phyloP scores from a whole-genome alignment of 2,329 filamentous ascomycete genomes.

The Trichoderma gracile region DNA sequence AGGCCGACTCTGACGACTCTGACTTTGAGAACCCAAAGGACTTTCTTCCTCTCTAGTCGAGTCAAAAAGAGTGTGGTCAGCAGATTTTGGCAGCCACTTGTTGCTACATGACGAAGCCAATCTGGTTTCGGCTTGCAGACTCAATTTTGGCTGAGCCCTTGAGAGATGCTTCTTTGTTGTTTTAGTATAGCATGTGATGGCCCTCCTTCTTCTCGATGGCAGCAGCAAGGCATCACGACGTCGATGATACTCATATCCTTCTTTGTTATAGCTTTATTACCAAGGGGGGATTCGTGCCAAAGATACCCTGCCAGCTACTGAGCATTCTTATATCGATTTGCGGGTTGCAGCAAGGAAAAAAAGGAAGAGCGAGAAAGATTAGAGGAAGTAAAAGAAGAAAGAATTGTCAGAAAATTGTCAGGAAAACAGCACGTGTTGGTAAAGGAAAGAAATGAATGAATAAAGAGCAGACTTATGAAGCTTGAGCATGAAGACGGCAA shows the following conservation, averaged over 20 bases:
- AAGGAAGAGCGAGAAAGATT: background rate
- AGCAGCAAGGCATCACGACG: background rate
- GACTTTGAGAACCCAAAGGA: conserved; percentile 61
- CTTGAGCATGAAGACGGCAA: too few species aligned
- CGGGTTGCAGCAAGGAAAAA: background rate
- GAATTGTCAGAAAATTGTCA: background rate
- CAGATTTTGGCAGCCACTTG: background rate
- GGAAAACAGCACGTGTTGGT: conserved; percentile 11
- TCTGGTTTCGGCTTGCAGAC: background rate
- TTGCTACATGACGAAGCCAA: background rate
- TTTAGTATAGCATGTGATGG: conserved; percentile 1
- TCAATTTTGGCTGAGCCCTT: background rate
- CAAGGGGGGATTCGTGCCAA: conserved; percentile 3
- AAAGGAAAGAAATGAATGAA: conserved; percentile 4
- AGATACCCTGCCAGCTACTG: conserved; percentile 19
- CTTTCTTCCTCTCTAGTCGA: conserved; percentile 50
- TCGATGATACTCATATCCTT: background rate
- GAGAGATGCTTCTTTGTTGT: background rate
- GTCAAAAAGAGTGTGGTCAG: background rate
- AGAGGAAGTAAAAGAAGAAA: background rate
- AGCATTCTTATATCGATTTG: background rate
- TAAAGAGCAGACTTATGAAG: background rate
- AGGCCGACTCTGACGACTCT: conserved; percentile 54
- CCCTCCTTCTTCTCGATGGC: background rate
- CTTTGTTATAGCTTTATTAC: background rate